These are phyloP conservation scores for Aspergillus neoniger DNA, from an alignment of 2,329 filamentous ascomycete species.

Conservation along the genomic window DNA sequence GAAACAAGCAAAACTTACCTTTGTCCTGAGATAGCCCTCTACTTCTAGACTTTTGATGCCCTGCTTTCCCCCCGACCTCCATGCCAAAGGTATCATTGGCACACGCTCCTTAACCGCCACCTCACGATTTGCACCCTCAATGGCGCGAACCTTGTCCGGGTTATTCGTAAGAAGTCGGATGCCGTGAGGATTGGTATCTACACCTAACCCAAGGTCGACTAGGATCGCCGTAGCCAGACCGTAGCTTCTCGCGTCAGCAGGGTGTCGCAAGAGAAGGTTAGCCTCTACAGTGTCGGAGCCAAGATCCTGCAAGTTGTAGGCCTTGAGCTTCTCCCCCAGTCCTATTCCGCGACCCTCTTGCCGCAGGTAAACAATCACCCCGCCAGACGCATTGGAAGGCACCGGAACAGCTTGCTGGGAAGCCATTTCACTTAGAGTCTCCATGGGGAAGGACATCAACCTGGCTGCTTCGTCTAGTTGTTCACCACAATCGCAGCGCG, in stretches of 20 bases:
- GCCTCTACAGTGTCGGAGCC: slow-evolving; percentile 98
- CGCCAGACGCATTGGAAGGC: slow-evolving; percentile 64
- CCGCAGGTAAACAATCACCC: slow-evolving; percentile 91
- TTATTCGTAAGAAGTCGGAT: slow-evolving; percentile 92
- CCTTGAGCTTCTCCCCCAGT: slow-evolving; percentile 91
- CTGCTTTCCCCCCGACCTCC: slow-evolving; percentile 74
- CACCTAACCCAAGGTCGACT: slow-evolving; percentile 73
- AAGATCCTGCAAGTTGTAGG: slow-evolving; percentile 95
- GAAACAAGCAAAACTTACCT: slow-evolving; percentile 59
- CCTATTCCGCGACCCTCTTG: slow-evolving; percentile 97
- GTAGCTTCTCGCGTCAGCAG: slow-evolving; percentile 91
- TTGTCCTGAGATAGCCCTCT: slow-evolving; percentile 90
- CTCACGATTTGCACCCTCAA: slow-evolving; percentile 88
- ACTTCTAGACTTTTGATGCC: slow-evolving; percentile 87
- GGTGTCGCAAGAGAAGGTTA: slow-evolving; percentile 85
- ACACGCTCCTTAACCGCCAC: slow-evolving; percentile 86
- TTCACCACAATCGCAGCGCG: slow-evolving; percentile 95
- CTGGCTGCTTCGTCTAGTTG: slow-evolving; percentile 95
- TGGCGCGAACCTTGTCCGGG: slow-evolving; percentile 91
- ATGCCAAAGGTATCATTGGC: slow-evolving; percentile 92
- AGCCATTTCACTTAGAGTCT: slow-evolving; percentile 33
- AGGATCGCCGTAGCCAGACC: slow-evolving; percentile 96
- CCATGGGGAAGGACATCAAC: slow-evolving; percentile 73
- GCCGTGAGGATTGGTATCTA: slow-evolving; percentile 59
- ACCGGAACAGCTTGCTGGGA: slow-evolving; percentile 29